phyloP scores from a whole-genome alignment of 768 basidiomycete genomes.

The Pleurotus giganteus region DNA sequence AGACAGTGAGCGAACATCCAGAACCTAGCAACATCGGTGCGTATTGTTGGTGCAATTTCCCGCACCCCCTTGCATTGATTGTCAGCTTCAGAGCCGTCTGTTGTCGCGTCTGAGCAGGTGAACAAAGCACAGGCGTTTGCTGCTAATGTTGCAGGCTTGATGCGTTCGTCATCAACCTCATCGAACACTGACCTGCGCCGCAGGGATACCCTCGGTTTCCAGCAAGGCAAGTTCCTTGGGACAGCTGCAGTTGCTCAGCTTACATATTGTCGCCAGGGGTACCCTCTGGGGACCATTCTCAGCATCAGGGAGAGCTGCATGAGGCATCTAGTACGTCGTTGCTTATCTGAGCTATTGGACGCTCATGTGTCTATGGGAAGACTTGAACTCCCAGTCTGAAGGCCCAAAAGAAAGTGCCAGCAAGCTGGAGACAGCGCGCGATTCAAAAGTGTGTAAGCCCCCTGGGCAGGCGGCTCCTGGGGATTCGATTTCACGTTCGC shows the following conservation, averaged over 20 bases:
- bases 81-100: neutral
- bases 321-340: too few species aligned
- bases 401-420: neutral
- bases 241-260: too few species aligned
- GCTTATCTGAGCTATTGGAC: too few species aligned
- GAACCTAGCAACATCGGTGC: neutral
- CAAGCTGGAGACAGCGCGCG: neutral
- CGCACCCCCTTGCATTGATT: neutral
- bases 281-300: neutral
- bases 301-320: neutral
- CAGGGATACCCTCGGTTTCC: neutral
- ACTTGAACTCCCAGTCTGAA: neutral
- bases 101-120: neutral
- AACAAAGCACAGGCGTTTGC: slow-evolving; percentile 3
- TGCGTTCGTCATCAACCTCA: slow-evolving; percentile 4
- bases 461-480: neutral
- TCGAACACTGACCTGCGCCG: neutral
- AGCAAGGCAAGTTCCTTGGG: neutral
- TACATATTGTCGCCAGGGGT: neutral
- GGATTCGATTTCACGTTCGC: neutral
- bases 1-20: neutral
- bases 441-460: neutral
- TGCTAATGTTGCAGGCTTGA: neutral
- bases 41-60: too few species aligned
- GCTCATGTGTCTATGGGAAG: too few species aligned